phyloP scores from a whole-genome alignment of 1,139 yeast genomes.

The Debaryomyces sp. region DNA sequence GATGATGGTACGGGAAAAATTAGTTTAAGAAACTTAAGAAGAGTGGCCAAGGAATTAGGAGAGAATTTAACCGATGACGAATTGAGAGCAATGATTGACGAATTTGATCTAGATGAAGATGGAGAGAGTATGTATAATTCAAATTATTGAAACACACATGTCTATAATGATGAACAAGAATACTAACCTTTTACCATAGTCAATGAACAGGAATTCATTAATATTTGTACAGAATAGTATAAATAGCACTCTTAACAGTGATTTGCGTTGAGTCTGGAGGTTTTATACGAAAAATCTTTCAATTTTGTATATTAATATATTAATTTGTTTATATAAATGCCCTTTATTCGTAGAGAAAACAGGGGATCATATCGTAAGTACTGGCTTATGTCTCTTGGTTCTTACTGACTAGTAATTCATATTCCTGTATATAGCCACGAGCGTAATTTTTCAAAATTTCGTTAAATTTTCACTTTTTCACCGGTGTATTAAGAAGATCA shows the following conservation, averaged over 20 bases:
- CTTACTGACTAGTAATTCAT: not conserved
- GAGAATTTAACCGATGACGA: constrained; percentile 93
- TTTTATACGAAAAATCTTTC: not conserved
- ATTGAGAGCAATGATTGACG: constrained; percentile 94
- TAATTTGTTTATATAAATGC: not conserved
- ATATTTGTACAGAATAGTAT: constrained; percentile 73
- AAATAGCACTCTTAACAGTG: not conserved
- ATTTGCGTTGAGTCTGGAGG: not conserved
- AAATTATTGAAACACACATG: not conserved
- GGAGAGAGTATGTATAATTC: constrained; percentile 66
- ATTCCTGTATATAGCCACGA: constrained; percentile 2
- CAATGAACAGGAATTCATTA: constrained; percentile 89
- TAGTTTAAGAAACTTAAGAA: constrained; percentile 74
- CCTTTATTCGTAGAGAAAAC: not conserved
- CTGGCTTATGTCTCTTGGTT: not conserved
- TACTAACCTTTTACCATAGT: constrained; percentile 42
- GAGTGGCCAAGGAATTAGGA: constrained; percentile 91
- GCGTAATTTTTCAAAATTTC: constrained; percentile 1
- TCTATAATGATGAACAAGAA: not conserved
- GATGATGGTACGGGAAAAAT: constrained; percentile 89
- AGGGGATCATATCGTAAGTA: not conserved
- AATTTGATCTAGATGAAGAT: constrained; percentile 94
- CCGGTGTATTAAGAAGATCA: not conserved
- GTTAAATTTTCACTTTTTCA: constrained; percentile 9
- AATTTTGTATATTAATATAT: constrained; percentile 5